Evolutionary conservation across 208 protist species (phyloP), one percentile per base, ranked within the genome.

Genomic region (Wallacemonas sp.): DNA sequence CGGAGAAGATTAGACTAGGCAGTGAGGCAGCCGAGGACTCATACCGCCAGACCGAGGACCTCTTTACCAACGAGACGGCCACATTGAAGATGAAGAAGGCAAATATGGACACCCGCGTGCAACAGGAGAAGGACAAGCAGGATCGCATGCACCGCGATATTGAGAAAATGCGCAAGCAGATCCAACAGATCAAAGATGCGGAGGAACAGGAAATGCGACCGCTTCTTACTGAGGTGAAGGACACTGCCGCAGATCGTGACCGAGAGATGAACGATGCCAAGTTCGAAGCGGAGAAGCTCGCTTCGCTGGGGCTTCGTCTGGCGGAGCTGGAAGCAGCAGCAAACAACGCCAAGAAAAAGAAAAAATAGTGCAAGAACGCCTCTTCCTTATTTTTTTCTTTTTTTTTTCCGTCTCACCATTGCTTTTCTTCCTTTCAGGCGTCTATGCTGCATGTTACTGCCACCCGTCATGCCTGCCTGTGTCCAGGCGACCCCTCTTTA

Each of bases 201-300:
- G 90, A 96, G 66, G 83, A 83, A 22, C 69, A 76, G 45, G 65
- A 68, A 15, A 59, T 90, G 15, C 76, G 73, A 1, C 84, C 86
- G 15, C 75, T 95, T 0, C 42, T 90, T 21, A 67, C 59, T 14
- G 90, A 90, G 12, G 26, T 91, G 11, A 56, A 70, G n/a, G 73
- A 75, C 17, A 70, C 72, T 1, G 83, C 86, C 39, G 62, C 46
- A 2, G 90, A 95, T 30, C 71, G 86, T n/a, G 64, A 77, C 8
- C 60, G 77, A 0, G 85, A 93, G 56, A 80, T 78, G 70, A 69
- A 72, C n/a, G 83, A 90, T 34, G 84, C 84, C 30, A 85, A 89
- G 70, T 90, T 85, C 38, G 82, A 92, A 45, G 80, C 75, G 1
- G 86, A 93, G 54, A 91, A 91, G 67, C 73, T 96, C 0, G 77